phyloP scores from a whole-genome alignment of 2,329 filamentous ascomycete genomes.

The Acephala macrosclerotiorum region DNA sequence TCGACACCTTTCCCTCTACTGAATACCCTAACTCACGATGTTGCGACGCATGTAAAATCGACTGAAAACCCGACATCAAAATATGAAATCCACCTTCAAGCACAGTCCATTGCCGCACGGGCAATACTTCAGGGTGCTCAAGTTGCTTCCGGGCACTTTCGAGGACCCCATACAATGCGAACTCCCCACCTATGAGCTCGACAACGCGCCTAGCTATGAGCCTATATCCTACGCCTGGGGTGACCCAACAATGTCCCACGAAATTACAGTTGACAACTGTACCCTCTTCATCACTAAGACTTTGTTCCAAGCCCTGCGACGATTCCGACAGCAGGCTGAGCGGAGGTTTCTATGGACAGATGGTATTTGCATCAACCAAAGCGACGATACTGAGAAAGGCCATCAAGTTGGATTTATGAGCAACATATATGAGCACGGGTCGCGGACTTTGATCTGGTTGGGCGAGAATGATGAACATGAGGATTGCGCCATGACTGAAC shows the following conservation, averaged over 20 bases:
- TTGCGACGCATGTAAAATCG: too few species aligned
- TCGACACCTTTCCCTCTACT: too few species aligned
- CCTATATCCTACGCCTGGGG: conserved; percentile 3
- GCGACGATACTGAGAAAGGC: background rate
- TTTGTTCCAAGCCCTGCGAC: background rate
- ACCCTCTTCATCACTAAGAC: conserved; percentile 1
- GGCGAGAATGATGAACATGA: background rate
- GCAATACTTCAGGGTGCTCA: background rate
- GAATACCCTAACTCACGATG: too few species aligned
- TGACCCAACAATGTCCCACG: conserved; percentile 5
- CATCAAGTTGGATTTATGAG: background rate
- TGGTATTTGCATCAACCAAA: conserved; percentile 4
- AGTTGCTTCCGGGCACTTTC: background rate
- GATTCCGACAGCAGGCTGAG: background rate
- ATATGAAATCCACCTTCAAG: background rate
- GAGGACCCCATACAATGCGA: background rate
- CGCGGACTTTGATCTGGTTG: background rate
- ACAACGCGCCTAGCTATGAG: background rate
- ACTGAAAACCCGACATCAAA: too few species aligned
- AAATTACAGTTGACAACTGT: background rate
- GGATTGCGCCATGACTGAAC: background rate
- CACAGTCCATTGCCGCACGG: background rate
- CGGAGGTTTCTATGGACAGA: background rate
- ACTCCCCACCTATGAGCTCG: background rate
- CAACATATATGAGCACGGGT: background rate